Percentiles rank a stretch among this genome's conserved stretches.
Conservation (phyloP, 768 basidiomycete genomes). For the Jaapia argillacea region DNA sequence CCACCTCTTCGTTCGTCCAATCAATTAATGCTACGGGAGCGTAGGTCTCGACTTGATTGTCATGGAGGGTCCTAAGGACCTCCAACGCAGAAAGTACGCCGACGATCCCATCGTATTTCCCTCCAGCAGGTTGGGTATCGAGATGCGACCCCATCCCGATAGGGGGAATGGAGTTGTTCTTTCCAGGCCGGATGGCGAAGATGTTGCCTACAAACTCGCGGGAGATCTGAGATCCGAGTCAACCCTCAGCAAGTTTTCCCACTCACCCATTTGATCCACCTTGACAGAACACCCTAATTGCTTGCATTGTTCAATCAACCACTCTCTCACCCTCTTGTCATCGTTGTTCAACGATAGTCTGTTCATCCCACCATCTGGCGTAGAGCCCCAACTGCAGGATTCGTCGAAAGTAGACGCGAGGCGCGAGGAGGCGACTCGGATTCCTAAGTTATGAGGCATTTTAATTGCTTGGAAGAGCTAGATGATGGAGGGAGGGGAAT, state of each 20-base stretch:
- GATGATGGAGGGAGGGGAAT: no score
- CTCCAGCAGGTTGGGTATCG: conserved; percentile 13
- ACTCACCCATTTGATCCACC: conserved; percentile 2
- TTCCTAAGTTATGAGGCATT: no score
- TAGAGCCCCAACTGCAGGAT: neutral
- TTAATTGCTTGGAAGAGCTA: no score
- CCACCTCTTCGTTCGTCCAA: conserved; percentile 10
- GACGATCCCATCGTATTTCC: conserved; percentile 12
- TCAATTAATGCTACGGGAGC: conserved; percentile 10
- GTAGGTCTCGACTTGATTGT: conserved; percentile 9
- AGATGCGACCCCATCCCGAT: conserved; percentile 12
- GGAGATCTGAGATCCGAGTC: conserved; percentile 5
- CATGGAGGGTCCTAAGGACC: conserved; percentile 8
- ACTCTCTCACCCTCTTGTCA: conserved; percentile 8
- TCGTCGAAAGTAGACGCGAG: neutral
- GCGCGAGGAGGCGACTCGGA: neutral
- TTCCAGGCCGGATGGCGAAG: conserved; percentile 10
- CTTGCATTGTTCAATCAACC: conserved; percentile 10
- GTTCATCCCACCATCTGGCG: conserved; percentile 6
- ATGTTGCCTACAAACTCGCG: conserved; percentile 6
- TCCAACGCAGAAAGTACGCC: conserved; percentile 10
- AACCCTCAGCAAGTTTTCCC: neutral
- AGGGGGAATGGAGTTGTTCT: conserved; percentile 5
- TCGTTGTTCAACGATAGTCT: conserved; percentile 9
- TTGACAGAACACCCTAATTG: conserved; percentile 8